Percentiles rank a stretch among this genome's conserved stretches.
Evolutionary conservation across 2,329 filamentous ascomycete species (phyloP).

Genomic region (Paracamarosporium sp.): DNA sequence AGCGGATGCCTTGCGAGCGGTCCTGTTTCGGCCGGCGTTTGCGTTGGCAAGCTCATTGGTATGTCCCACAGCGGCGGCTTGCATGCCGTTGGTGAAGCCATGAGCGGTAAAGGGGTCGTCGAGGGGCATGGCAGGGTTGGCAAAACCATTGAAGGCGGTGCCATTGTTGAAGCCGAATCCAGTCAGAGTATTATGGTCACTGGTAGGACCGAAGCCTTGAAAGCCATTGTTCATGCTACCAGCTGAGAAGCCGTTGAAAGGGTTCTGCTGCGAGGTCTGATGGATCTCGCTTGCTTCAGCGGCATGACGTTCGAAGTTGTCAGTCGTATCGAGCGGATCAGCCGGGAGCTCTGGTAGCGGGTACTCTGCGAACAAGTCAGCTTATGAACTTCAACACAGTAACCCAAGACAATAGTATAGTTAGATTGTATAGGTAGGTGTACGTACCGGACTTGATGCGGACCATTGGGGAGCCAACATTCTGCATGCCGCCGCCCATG

Average conservation of each 20-base stretch:
- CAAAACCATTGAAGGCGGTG: background rate
- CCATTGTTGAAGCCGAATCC: background rate
- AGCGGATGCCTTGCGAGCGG: constrained; percentile 8
- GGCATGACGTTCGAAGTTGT: background rate
- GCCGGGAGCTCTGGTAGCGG: background rate
- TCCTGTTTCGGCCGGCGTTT: background rate
- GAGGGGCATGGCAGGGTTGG: background rate
- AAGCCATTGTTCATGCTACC: background rate
- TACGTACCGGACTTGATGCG: constrained; percentile 10
- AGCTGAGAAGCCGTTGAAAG: background rate
- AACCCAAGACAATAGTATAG: background rate
- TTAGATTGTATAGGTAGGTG: no score
- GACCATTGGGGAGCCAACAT: background rate
- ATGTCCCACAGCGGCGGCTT: background rate
- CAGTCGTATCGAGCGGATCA: background rate
- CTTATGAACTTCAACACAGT: background rate
- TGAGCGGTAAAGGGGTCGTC: background rate
- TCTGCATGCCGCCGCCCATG: background rate
- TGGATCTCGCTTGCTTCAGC: background rate
- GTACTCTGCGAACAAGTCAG: background rate
- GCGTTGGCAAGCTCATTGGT: background rate
- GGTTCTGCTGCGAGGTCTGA: background rate
- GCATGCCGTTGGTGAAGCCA: background rate
- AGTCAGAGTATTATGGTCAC: background rate
- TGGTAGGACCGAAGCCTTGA: background rate